Evolutionary conservation across 2,329 filamentous ascomycete genomes (phyloP).

Genomic region (Ascochyta clinopodiicola): DNA sequence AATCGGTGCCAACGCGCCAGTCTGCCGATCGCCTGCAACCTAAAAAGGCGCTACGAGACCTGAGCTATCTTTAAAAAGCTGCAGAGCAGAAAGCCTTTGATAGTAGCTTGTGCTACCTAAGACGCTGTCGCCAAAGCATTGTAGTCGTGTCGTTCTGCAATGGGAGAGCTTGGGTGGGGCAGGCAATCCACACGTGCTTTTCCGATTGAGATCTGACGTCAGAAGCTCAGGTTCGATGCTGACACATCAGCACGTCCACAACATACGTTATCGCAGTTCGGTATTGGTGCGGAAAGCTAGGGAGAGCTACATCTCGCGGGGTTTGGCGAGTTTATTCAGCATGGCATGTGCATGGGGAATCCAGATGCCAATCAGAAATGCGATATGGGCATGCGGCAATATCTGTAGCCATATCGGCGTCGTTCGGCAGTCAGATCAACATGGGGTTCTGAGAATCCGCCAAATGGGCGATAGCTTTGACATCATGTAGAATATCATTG

Average conservation of each 20-base stretch:
- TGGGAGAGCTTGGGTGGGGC: not conserved
- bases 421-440: conserved; percentile 26
- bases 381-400: conserved; percentile 30
- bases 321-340: conserved; percentile 26
- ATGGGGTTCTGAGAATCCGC: conserved; percentile 15
- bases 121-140: no score
- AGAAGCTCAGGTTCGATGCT: not conserved
- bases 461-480: conserved; percentile 12
- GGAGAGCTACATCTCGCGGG: conserved; percentile 9
- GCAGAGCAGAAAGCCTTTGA: no score
- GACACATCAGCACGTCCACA: not conserved
- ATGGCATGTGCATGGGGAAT: conserved; percentile 21
- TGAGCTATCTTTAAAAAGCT: no score
- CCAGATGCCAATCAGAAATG: conserved; percentile 22
- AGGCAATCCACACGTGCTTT: not conserved
- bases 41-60: no score
- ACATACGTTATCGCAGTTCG: not conserved
- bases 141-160: no score
- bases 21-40: no score
- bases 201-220: conserved; percentile 1
- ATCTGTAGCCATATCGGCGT: conserved; percentile 26
- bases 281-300: not conserved
- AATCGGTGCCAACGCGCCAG: no score
- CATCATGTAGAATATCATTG: conserved; percentile 24
- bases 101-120: no score